Evolutionary conservation across 2,329 filamentous ascomycete genomes (phyloP), one percentile per base, ranked within the genome.

Genomic region (Penicillium decumbens): DNA sequence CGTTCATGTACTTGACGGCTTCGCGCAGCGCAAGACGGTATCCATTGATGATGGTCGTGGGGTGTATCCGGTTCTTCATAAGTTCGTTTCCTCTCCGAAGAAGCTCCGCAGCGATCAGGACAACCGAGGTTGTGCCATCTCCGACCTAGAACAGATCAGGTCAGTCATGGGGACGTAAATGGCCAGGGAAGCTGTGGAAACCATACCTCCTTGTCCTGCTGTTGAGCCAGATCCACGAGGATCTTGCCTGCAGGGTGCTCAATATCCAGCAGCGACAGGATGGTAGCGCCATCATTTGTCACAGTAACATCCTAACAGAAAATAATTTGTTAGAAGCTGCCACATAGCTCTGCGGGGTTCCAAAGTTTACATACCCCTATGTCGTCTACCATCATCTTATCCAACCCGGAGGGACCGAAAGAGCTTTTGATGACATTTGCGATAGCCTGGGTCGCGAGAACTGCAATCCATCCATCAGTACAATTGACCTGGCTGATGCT

Each of bases 381-480:
- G 71, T 98, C 93, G 76, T 98, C 93, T 64, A 98, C 93, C 93
- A 98, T 97, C 93, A 98, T 98, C 82, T 98, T 98, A 72, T 98
- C 93, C 60, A 98, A 81, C 42, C 93, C 93, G 55, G 89, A 95
- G 44, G 93, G 93, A 48, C 93, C 93, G 69, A 98, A 98, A 13
- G 93, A 98, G 74, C 89, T 95, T 79, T 95, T 97, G 72, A 98
- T 90, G 52, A 98, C 91, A 83, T 97, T 98, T 65, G 93, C 87
- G 67, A 98, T 97, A 51, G 92, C 90, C 72, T 96, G 90, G 40
- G 93, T 97, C 61, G 93, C 93, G 61, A 90, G 83, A 42, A 97
- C 93, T 91, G 66, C 37, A 54, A 35, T 12, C 3, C n/a, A 29
- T 57, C 30, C 58, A 53, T 20, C 6, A 51, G 20, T 38, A 24